Base-by-base conservation (phyloP, 2,329 filamentous ascomycete genomes). In the Moelleriella libera region DNA sequence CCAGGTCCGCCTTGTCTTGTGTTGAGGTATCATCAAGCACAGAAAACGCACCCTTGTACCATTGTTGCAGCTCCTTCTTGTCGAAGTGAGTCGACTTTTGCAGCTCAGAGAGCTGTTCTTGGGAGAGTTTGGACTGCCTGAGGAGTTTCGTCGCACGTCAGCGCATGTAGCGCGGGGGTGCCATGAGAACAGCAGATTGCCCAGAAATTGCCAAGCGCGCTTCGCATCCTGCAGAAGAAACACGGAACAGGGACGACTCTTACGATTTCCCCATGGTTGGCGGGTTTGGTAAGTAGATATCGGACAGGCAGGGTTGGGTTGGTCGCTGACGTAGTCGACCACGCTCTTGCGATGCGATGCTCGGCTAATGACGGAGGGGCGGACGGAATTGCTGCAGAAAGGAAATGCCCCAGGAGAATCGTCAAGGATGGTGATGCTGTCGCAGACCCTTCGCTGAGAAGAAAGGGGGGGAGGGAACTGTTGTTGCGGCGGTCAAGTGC, bases 1-100 rank as follows among this genome's bases (percentile, higher is more conserved):
- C 5, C 21, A 3, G 29, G 12, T 43, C 10, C 41, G 29, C 30
- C 29, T 43, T 10, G 10, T 3, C 2, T 5, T 30, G 7, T 28
- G 47, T 21, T 14, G 39, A 9, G 5, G 9, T 7, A 8, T 6
- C 12, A 31, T 40, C 10, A 4, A 41, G 14, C 3, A 41, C 32
- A 12, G 40, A 11, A 8, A 39, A 48, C 45, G 43, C 40, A 95
- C 92, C 92, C 77, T 97, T 97, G 70, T 98, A 97, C 92, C 92
- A 98, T 81, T 97, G 90, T 67, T 98, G 92, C 63, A 98, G 69
- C 69, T 98, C 92, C 75, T 97, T 97, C 82, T 96, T 96, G 69
- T 98, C 92, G 63, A 98, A 98, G 68, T 97, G 88, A 54, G 92
- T 98, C 51, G 88, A 88, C 73, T 88, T 92, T 66, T 97, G 89